These are phyloP conservation scores for Rosa persica DNA, from an alignment of 306 rosid species.

Conservation along the genomic window DNA sequence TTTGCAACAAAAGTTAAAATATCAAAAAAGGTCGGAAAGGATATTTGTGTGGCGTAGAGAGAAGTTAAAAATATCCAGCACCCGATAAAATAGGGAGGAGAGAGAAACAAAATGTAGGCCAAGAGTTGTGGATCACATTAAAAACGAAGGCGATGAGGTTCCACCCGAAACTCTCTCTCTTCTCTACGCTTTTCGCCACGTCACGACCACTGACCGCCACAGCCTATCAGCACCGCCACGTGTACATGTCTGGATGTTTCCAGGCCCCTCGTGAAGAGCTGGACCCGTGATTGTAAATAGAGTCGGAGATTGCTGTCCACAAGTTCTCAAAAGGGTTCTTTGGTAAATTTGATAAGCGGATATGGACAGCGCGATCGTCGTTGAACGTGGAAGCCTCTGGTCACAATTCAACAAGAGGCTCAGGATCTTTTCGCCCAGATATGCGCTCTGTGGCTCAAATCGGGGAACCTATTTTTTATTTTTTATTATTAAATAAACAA, in stretches of 20 bases:
- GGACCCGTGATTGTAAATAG: not conserved
- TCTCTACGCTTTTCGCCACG: not conserved
- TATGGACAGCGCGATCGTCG: not conserved
- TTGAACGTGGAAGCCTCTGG: conserved; percentile 1
- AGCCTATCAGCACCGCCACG: not conserved
- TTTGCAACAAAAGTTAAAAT: not conserved
- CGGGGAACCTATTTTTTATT: too few species aligned
- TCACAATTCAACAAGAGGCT: conserved; percentile 10
- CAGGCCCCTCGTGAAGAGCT: not conserved
- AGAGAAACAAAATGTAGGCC: conserved; percentile 14
- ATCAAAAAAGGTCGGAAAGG: not conserved
- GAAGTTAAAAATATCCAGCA: conserved; percentile 32
- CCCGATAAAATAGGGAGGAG: not conserved
- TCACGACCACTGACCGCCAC: not conserved
- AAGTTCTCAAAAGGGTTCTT: conserved; percentile 3
- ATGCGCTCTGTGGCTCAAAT: conserved; percentile 10
- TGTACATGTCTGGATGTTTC: not conserved
- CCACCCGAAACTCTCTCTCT: too few species aligned
- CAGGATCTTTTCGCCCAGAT: not conserved
- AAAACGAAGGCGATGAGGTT: not conserved
- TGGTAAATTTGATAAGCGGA: conserved; percentile 2
- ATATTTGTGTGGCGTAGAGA: conserved; percentile 24
- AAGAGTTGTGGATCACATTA: conserved; percentile 34
- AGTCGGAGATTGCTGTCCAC: conserved; percentile 12
- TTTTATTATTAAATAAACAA: too few species aligned